Evolutionary conservation across 768 basidiomycete genomes (phyloP).

Genomic region (Naganishia vishniacii): DNA sequence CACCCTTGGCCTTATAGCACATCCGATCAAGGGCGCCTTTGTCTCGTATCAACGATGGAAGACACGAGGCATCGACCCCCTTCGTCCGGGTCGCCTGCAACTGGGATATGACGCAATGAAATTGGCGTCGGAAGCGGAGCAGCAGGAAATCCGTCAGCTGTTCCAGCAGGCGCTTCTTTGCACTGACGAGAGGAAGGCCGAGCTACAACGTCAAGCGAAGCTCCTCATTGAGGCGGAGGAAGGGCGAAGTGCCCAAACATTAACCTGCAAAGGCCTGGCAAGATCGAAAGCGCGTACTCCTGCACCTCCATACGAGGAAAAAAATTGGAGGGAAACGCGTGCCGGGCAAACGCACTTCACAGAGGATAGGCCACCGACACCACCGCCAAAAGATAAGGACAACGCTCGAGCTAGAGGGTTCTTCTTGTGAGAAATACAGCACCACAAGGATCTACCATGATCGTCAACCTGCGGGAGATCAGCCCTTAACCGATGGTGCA

Average conservation of each 20-base stretch:
- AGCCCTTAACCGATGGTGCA: too few relatives aligned
- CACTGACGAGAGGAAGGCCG: slow-evolving; percentile 1
- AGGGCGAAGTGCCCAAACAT: neutral
- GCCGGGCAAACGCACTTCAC: neutral
- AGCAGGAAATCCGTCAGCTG: neutral
- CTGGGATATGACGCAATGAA: neutral
- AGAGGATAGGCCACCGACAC: neutral
- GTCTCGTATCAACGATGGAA: slow-evolving; percentile 11
- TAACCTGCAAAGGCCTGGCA: neutral
- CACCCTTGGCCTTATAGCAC: slow-evolving; percentile 1
- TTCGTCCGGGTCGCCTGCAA: neutral
- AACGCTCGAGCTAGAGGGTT: neutral
- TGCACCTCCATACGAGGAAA: neutral
- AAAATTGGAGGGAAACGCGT: too few relatives aligned
- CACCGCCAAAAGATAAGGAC: slow-evolving; percentile 3
- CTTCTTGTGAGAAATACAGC: too few relatives aligned
- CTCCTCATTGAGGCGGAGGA: neutral
- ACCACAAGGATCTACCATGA: too few relatives aligned
- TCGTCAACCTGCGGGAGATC: too few relatives aligned
- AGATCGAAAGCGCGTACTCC: neutral
- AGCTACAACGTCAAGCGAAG: neutral
- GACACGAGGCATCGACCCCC: neutral
- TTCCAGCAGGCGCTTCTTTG: neutral
- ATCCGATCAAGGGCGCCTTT: slow-evolving; percentile 10
- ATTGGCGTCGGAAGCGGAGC: neutral